Percentiles rank a stretch among this genome's conserved stretches.
Evolutionary conservation across 805 yeast species (phyloP).

Genomic region (Metschnikowia cerradonensis): DNA sequence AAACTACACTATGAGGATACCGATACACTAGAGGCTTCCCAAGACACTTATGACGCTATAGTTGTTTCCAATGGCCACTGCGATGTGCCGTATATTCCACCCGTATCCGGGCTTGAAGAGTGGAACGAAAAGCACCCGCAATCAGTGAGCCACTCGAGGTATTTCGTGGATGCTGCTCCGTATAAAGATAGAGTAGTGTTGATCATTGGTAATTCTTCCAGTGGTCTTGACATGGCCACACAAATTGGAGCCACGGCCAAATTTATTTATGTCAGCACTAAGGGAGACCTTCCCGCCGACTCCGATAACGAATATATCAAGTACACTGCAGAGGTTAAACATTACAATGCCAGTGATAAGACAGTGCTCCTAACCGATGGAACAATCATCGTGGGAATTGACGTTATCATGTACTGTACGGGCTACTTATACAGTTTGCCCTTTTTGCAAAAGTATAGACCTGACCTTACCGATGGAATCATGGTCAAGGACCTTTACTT

Average conservation of each 20-base stretch:
- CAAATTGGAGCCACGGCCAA: constrained; percentile 45
- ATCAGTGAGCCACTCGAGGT: constrained; percentile 32
- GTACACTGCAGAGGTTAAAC: constrained; percentile 7
- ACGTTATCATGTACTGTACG: constrained; percentile 17
- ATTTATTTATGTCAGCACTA: constrained; percentile 15
- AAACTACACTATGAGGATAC: constrained; percentile 5
- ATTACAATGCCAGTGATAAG: constrained; percentile 9
- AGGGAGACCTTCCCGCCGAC: constrained; percentile 8
- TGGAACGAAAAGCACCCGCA: constrained; percentile 26
- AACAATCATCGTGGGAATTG: constrained; percentile 8
- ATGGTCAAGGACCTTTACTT: constrained; percentile 13
- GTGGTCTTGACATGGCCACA: constrained; percentile 69
- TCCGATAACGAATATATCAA: constrained; percentile 9
- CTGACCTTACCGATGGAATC: constrained; percentile 13
- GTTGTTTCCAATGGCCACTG: constrained; percentile 39
- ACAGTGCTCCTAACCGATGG: constrained; percentile 12
- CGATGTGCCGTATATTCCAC: constrained; percentile 34
- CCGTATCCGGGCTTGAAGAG: constrained; percentile 26
- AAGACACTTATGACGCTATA: constrained; percentile 34
- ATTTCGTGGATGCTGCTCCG: constrained; percentile 23
- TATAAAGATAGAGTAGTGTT: constrained; percentile 40
- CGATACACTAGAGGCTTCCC: constrained; percentile 6
- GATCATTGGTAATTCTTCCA: constrained; percentile 73
- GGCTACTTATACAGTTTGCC: constrained; percentile 19
- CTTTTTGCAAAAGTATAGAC: constrained; percentile 10